These are phyloP conservation scores for Microascus cirrosus DNA, from an alignment of 2,329 filamentous ascomycete species.

Conservation along the genomic window DNA sequence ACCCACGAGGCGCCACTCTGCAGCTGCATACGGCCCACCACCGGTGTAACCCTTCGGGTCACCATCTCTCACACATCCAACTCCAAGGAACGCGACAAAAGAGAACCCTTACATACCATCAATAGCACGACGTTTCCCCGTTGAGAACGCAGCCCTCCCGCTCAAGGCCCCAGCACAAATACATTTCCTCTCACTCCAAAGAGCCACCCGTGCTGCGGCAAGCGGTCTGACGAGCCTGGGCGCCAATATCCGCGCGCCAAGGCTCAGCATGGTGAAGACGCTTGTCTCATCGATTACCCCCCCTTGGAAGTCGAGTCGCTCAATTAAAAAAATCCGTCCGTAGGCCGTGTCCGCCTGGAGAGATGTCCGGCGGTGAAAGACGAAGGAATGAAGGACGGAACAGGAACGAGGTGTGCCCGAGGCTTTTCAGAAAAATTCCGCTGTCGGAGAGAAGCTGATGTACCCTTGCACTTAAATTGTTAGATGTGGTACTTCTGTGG, in stretches of 20 bases:
- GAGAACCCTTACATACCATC: not conserved
- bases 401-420: too few species aligned
- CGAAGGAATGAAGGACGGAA: too few species aligned
- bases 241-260: not conserved
- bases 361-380: too few species aligned
- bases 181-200: not conserved
- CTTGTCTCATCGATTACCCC: not conserved
- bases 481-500: not conserved
- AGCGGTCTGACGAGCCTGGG: not conserved
- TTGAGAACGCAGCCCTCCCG: not conserved
- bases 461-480: too few species aligned
- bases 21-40: not conserved
- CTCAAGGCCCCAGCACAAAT: not conserved
- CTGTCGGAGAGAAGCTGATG: too few species aligned
- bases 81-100: not conserved
- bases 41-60: not conserved
- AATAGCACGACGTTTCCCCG: not conserved
- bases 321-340: too few species aligned
- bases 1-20: not conserved
- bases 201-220: not conserved
- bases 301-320: too few species aligned
- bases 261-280: constrained; percentile 7
- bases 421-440: too few species aligned
- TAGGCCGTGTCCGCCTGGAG: too few species aligned
- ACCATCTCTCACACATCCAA: not conserved